Evolutionary conservation across 2,329 filamentous ascomycete genomes (phyloP).

Genomic region (Ophiosphaerella korrae): DNA sequence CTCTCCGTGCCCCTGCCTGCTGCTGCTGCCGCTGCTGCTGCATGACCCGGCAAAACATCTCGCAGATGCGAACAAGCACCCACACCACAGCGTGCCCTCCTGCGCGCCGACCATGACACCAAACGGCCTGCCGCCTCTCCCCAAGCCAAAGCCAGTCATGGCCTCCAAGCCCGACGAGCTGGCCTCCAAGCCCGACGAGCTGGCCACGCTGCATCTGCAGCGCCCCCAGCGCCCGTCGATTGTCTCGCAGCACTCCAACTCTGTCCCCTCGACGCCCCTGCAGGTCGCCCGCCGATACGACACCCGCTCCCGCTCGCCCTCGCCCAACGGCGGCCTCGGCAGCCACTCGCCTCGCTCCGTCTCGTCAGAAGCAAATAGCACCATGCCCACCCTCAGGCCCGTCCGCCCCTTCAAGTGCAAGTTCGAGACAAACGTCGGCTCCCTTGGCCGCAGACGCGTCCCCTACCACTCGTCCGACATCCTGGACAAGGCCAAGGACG

Average conservation of each 20-base stretch:
- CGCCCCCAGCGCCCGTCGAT: conserved; percentile 55
- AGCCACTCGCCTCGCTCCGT: conserved; percentile 88
- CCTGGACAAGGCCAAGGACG: conserved; percentile 71
- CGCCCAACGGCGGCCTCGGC: conserved; percentile 71
- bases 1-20: conserved; percentile 16
- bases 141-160: conserved; percentile 19
- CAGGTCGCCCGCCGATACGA: conserved; percentile 85
- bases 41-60: conserved; percentile 26
- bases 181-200: conserved; percentile 34
- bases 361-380: conserved; percentile 84
- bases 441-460: conserved; percentile 80
- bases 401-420: conserved; percentile 70
- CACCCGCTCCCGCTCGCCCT: conserved; percentile 77
- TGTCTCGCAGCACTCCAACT: conserved; percentile 75
- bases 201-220: conserved; percentile 12
- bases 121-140: conserved; percentile 22
- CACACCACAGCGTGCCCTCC: conserved; percentile 37
- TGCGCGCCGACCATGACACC: conserved; percentile 48
- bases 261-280: conserved; percentile 90
- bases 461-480: conserved; percentile 89
- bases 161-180: conserved; percentile 36
- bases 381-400: conserved; percentile 69
- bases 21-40: background rate
- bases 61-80: conserved; percentile 47
- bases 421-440: conserved; percentile 83